These are phyloP conservation scores for Apiospora hydei DNA, from an alignment of 2,329 filamentous ascomycete species.

Conservation along the genomic window DNA sequence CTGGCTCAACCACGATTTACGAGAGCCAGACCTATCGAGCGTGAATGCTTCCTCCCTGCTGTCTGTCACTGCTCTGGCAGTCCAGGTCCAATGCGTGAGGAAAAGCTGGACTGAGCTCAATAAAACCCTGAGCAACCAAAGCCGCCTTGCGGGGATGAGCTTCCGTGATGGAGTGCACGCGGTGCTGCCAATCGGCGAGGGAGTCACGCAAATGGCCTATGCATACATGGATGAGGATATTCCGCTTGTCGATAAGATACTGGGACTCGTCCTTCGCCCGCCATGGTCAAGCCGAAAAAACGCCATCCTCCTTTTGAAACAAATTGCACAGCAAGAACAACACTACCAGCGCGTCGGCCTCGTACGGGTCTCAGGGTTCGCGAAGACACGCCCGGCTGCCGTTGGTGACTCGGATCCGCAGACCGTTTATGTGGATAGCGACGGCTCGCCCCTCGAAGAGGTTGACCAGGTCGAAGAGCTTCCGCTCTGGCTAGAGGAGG, in stretches of 20 bases:
- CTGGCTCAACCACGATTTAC: background rate
- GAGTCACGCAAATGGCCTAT: background rate
- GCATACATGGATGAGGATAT: slow-evolving; percentile 1
- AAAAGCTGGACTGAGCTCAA: background rate
- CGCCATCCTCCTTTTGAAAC: slow-evolving; percentile 3
- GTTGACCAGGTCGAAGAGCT: background rate
- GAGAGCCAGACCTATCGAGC: background rate
- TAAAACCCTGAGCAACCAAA: background rate
- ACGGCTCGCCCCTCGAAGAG: background rate
- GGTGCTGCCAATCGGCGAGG: background rate
- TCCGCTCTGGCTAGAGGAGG: background rate
- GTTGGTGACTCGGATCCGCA: slow-evolving; percentile 10
- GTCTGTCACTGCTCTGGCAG: background rate
- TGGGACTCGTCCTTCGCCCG: slow-evolving; percentile 1
- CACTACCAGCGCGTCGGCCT: slow-evolving; percentile 12
- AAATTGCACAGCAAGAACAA: background rate
- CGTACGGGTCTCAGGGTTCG: background rate
- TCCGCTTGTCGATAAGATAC: background rate
- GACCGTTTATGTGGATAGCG: background rate
- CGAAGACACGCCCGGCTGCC: background rate
- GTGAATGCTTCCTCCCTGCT: background rate
- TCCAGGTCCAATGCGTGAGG: background rate
- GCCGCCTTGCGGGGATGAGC: slow-evolving; percentile 2
- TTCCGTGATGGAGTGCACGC: background rate
- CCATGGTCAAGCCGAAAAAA: background rate